A percentile compares a stretch with the other conserved stretches of the same genome.
Evolutionary conservation across 2,329 filamentous ascomycete species (phyloP).

Genomic region (Ophiostoma pallidulum): DNA sequence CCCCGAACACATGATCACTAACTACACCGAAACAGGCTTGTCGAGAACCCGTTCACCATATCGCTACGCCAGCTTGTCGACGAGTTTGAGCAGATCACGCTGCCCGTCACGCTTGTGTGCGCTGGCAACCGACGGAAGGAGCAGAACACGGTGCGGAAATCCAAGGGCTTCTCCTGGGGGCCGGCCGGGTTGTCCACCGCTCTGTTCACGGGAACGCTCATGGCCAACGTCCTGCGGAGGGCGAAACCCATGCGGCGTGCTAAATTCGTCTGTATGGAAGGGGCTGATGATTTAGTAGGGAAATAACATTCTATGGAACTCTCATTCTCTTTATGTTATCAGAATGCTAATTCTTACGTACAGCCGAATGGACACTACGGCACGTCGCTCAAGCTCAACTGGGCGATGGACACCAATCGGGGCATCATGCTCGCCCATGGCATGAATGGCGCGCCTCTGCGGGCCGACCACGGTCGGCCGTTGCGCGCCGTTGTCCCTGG

Average conservation of each 20-base stretch:
- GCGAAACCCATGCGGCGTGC: slow-evolving; percentile 62
- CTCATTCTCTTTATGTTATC: not conserved
- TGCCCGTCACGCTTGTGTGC: slow-evolving; percentile 81
- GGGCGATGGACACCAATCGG: slow-evolving; percentile 73
- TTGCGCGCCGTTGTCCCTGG: slow-evolving; percentile 77
- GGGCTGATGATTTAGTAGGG: slow-evolving; percentile 53
- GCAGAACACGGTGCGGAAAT: slow-evolving; percentile 82
- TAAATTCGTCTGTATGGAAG: slow-evolving; percentile 82
- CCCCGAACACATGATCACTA: not conserved
- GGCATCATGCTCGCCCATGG: slow-evolving; percentile 81
- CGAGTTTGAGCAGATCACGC: slow-evolving; percentile 72
- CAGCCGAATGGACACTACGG: slow-evolving; percentile 84
- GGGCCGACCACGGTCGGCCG: slow-evolving; percentile 79
- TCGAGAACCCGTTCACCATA: slow-evolving; percentile 64
- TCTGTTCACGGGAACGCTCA: slow-evolving; percentile 73
- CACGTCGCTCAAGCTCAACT: slow-evolving; percentile 78
- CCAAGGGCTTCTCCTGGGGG: slow-evolving; percentile 92
- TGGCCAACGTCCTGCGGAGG: slow-evolving; percentile 59
- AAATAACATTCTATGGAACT: not conserved
- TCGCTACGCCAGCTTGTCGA: slow-evolving; percentile 62
- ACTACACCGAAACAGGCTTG: slow-evolving; percentile 42
- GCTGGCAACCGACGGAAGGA: slow-evolving; percentile 89
- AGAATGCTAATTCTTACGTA: slow-evolving; percentile 22
- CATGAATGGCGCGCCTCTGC: slow-evolving; percentile 78
- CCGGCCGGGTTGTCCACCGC: slow-evolving; percentile 79